Base-by-base conservation (phyloP, 2,329 filamentous ascomycete species). In the Diplodia corticola region DNA sequence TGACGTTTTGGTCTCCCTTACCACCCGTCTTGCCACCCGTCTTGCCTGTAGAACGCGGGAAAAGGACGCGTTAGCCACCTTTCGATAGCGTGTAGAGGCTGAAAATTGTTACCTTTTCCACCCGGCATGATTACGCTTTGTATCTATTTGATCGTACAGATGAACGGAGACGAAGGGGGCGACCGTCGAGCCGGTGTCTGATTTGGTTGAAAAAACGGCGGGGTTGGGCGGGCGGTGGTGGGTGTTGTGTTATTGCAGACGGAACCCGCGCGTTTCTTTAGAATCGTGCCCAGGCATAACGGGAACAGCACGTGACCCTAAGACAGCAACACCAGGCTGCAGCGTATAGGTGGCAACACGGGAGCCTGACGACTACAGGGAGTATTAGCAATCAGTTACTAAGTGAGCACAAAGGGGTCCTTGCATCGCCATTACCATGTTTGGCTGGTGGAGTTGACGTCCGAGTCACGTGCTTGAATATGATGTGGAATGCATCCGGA, bases 21-120 rank as follows among this genome's bases (percentile, higher is more conserved):
- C 91, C 91, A 74, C 91, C 91, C 67, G 90, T 93, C 88, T 96
- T 97, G 77, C 93, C 93, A 75, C 93, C 93, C 73, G 82, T 83
- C 75, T 84, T 84, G 71, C 82, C 82, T 84, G 71, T 68, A 33
- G 59, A 30, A 40, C 59, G 54, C 70, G 51, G 64, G 15, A 66
- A 63, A 66, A 46, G n/a, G 55, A 61, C 40, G 63, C 69, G 74
- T 78, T 69, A 77, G 74, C 63, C 67, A 68, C 68, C 74, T 70
- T 64, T 66, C 67, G 28, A 30, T 2, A 44, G 48, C 40, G 65
- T 35, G 57, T 63, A 37, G 40, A 67, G 55, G 35, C 64, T 44
- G 55, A 20, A 46, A 44, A 44, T 55, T 50, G n/a, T 93, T 96
- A 86, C 93, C 93, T 86, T 97, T 97, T 83, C 93, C 93, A 78